Percentiles rank a stretch among this genome's conserved stretches.
Conservation (phyloP, 2,329 filamentous ascomycete species). For the Aspergillus sp. region DNA sequence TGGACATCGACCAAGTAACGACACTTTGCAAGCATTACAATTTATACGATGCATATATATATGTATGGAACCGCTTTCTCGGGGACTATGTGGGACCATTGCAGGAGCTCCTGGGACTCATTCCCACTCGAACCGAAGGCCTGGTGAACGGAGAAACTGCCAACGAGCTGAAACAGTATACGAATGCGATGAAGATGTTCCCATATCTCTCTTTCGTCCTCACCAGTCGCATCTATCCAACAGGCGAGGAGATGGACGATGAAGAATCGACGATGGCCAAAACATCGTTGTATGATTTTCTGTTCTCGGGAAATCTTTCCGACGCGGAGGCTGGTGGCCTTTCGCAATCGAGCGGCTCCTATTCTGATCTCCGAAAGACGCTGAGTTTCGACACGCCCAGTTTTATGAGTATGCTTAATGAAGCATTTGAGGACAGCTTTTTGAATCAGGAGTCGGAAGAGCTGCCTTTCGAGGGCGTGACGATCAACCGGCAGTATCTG, state of each 20-base stretch:
- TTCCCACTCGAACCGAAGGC: constrained; percentile 13
- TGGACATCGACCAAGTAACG: constrained; percentile 91
- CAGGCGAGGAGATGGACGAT: constrained; percentile 64
- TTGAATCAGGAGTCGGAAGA: constrained; percentile 65
- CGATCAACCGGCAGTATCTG: constrained; percentile 83
- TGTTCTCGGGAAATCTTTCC: constrained; percentile 67
- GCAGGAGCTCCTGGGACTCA: constrained; percentile 61
- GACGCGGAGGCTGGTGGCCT: constrained; percentile 5
- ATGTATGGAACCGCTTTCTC: constrained; percentile 91
- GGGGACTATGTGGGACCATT: constrained; percentile 84
- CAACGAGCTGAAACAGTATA: constrained; percentile 48
- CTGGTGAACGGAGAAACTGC: constrained; percentile 36
- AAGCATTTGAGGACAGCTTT: constrained; percentile 92
- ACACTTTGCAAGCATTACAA: constrained; percentile 81
- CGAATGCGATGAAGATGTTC: constrained; percentile 79
- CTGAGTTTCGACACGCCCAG: constrained; percentile 83
- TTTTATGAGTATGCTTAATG: constrained; percentile 90
- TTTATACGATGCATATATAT: constrained; percentile 89
- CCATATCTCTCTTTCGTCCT: constrained; percentile 88
- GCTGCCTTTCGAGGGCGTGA: constrained; percentile 46
- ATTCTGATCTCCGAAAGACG: constrained; percentile 75
- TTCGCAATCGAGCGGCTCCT: constrained; percentile 58
- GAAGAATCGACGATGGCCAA: constrained; percentile 68
- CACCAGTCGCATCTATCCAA: constrained; percentile 86
- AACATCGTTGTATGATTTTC: constrained; percentile 79